Conservation (phyloP, 495 filamentous ascomycete genomes). For the Elaphomyces granulatus region DNA sequence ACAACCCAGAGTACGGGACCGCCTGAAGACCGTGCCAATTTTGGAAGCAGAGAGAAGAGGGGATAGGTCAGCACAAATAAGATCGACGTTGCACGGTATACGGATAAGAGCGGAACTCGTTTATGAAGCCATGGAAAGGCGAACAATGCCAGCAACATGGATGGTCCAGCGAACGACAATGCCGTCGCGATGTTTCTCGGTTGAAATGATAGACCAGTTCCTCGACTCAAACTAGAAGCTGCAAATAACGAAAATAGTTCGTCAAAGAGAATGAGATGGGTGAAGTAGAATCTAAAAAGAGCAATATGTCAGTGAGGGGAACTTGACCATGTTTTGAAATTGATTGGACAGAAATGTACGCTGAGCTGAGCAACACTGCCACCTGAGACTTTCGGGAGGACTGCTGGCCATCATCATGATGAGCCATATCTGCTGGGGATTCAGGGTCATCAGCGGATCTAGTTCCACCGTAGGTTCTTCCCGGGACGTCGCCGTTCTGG, state of each 20-base stretch:
- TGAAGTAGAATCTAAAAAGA: conserved; percentile 1
- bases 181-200: neutral
- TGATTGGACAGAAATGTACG: neutral
- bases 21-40: neutral
- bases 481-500: neutral
- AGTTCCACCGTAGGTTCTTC: neutral
- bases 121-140: neutral
- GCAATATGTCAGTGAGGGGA: neutral
- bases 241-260: conserved; percentile 2
- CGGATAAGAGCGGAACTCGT: neutral
- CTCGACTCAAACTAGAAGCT: neutral
- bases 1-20: neutral
- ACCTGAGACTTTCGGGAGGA: neutral
- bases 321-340: neutral
- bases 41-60: conserved; percentile 1
- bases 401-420: neutral
- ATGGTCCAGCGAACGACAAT: neutral
- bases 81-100: neutral
- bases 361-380: neutral
- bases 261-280: conserved; percentile 1
- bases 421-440: neutral
- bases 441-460: neutral
- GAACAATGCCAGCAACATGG: neutral
- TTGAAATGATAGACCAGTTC: conserved; percentile 1
- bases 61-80: conserved; percentile 1